Percentiles rank a stretch among this genome's conserved stretches.
Conservation (phyloP, 2,329 filamentous ascomycete genomes). For the Cladosporium oxysporum region DNA sequence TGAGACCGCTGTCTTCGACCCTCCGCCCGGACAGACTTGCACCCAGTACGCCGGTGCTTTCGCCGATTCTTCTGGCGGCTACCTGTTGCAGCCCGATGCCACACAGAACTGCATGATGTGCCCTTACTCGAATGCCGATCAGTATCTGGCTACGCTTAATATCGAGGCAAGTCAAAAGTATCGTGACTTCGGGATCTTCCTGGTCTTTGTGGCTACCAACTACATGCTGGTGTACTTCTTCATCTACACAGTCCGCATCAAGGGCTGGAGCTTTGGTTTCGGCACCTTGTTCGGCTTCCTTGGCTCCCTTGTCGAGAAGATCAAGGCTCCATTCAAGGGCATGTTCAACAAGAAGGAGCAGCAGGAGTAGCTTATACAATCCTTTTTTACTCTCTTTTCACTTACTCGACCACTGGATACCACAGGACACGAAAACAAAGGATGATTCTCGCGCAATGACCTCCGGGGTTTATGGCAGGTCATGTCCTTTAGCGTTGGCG, state of each 20-base stretch:
- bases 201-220: conserved; percentile 70
- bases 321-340: conserved; percentile 39
- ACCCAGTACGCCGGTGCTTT: conserved; percentile 63
- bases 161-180: conserved; percentile 64
- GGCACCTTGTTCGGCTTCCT: conserved; percentile 55
- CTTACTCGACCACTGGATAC: neutral
- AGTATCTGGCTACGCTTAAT: conserved; percentile 65
- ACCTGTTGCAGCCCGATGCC: conserved; percentile 63
- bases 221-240: conserved; percentile 67
- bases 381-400: neutral
- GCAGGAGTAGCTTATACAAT: conserved; percentile 4
- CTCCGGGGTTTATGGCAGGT: neutral
- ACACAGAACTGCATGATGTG: conserved; percentile 68
- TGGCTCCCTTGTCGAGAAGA: conserved; percentile 43
- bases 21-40: conserved; percentile 67
- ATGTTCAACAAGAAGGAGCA: conserved; percentile 25
- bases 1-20: conserved; percentile 67
- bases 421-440: conserved; percentile 10
- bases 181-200: conserved; percentile 71
- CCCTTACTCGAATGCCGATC: conserved; percentile 62
- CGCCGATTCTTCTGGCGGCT: conserved; percentile 57
- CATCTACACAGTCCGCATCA: conserved; percentile 70
- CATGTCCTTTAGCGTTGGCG: conserved; percentile 16
- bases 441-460: conserved; percentile 13
- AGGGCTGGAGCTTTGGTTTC: conserved; percentile 70